phyloP scores from a whole-genome alignment of 306 rosid genomes.

The Begonia loranthoides region DNA sequence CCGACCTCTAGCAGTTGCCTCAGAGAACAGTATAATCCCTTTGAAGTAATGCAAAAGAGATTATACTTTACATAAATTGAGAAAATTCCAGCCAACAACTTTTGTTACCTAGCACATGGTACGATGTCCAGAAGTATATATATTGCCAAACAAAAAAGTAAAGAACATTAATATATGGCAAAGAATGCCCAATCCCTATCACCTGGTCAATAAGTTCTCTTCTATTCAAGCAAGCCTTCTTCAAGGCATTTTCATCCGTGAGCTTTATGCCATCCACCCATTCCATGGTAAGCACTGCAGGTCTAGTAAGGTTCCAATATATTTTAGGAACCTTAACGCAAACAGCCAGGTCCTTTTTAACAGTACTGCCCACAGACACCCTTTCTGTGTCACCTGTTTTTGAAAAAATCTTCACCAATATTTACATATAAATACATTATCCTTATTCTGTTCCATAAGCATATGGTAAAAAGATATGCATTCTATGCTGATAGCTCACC shows the following conservation, averaged over 20 bases:
- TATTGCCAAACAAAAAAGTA: background rate
- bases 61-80: too few relatives aligned
- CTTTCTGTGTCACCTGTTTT: constrained; percentile 26
- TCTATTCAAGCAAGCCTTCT: constrained; percentile 56
- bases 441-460: too few relatives aligned
- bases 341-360: constrained; percentile 16
- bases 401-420: background rate
- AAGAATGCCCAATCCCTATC: constrained; percentile 11
- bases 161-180: background rate
- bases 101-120: too few relatives aligned
- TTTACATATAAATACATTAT: too few relatives aligned
- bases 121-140: too few relatives aligned
- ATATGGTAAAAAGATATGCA: too few relatives aligned
- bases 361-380: constrained; percentile 18
- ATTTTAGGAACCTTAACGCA: constrained; percentile 80
- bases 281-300: constrained; percentile 89
- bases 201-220: constrained; percentile 88
- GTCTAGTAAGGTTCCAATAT: constrained; percentile 63
- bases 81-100: background rate
- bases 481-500: too few relatives aligned
- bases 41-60: constrained; percentile 8
- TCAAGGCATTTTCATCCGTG: constrained; percentile 59
- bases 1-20: constrained; percentile 94
- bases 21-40: constrained; percentile 91
- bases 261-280: constrained; percentile 97